These are phyloP conservation scores for Aspergillus felis DNA, from an alignment of 2,329 filamentous ascomycete species.

Conservation along the genomic window DNA sequence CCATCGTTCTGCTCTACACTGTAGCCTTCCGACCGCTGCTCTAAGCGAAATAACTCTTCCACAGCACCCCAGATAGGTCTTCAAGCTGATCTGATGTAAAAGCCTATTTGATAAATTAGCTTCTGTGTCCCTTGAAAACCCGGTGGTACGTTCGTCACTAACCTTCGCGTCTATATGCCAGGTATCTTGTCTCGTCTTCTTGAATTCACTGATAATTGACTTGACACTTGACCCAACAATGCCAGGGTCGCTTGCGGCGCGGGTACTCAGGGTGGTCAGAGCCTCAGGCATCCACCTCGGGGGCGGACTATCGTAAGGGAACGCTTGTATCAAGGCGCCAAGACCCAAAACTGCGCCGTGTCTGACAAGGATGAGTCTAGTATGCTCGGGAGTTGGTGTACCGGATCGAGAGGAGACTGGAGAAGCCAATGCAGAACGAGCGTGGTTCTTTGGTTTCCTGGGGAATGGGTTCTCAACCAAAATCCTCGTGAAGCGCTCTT, in stretches of 20 bases:
- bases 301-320: conserved; percentile 91
- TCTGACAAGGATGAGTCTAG: conserved; percentile 72
- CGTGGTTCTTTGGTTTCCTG: conserved; percentile 51
- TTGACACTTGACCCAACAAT: conserved; percentile 96
- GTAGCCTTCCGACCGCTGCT: background rate
- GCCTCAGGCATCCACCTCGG: conserved; percentile 93
- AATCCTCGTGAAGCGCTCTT: conserved; percentile 71
- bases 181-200: conserved; percentile 98
- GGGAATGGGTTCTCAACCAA: conserved; percentile 84
- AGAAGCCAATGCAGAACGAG: conserved; percentile 36
- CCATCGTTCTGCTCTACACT: background rate
- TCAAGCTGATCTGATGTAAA: conserved; percentile 92
- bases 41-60: conserved; percentile 99
- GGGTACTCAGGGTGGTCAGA: conserved; percentile 75
- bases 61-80: conserved; percentile 90
- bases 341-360: conserved; percentile 91
- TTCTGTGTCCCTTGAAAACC: background rate
- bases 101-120: conserved; percentile 44
- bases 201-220: conserved; percentile 90
- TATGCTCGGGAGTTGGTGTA: conserved; percentile 52
- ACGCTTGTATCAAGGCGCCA: conserved; percentile 87
- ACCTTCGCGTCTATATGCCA: conserved; percentile 99
- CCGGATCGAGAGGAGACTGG: conserved; percentile 42
- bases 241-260: conserved; percentile 82
- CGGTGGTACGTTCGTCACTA: conserved; percentile 31